Percentiles rank a stretch among this genome's conserved stretches.
Conservation (phyloP, 495 filamentous ascomycete genomes). For the Aspergillus nidulans region DNA sequence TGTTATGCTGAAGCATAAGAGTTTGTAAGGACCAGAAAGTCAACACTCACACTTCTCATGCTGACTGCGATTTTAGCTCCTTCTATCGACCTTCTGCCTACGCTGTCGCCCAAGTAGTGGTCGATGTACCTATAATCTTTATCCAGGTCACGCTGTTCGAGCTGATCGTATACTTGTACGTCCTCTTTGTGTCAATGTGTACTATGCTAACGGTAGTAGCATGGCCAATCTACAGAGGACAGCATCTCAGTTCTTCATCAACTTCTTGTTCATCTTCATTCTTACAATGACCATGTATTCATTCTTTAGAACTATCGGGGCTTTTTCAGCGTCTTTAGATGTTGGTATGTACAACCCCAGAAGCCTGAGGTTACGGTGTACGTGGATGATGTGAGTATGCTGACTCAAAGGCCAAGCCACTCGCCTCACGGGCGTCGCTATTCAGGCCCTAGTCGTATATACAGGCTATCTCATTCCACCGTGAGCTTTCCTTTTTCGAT, state of each 20-base stretch:
- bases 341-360: conserved; percentile 32
- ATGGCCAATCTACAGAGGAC: conserved; percentile 60
- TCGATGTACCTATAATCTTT: conserved; percentile 69
- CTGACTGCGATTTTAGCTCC: conserved; percentile 35
- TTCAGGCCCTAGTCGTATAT: conserved; percentile 68
- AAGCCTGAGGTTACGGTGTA: no score
- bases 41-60: neutral
- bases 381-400: neutral
- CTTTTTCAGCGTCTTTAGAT: conserved; percentile 59
- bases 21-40: conserved; percentile 39
- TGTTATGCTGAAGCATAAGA: conserved; percentile 78
- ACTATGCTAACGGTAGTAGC: conserved; percentile 27
- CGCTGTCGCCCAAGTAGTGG: conserved; percentile 69
- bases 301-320: conserved; percentile 71
- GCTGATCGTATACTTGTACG: conserved; percentile 68
- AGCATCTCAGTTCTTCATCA: conserved; percentile 81
- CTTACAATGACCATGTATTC: conserved; percentile 74
- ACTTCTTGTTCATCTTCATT: conserved; percentile 53
- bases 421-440: conserved; percentile 57
- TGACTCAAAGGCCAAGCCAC: conserved; percentile 42
- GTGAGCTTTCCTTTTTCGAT: neutral
- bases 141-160: conserved; percentile 68
- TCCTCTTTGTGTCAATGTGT: neutral
- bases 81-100: conserved; percentile 82
- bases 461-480: conserved; percentile 37